phyloP scores from a whole-genome alignment of 495 filamentous ascomycete species.

The Penicillium herquei region DNA sequence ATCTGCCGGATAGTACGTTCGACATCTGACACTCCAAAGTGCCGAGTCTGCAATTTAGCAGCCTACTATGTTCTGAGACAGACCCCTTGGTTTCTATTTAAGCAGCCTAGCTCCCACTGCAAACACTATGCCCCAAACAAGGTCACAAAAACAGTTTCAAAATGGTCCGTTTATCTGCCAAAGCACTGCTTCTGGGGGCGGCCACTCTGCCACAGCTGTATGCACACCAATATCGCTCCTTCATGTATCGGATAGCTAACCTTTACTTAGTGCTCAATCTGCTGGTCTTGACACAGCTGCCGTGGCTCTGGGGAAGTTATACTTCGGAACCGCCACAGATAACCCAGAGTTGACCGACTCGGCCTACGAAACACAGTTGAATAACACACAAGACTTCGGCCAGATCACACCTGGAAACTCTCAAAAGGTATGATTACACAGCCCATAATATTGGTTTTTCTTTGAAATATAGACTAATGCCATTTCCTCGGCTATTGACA shows the following conservation, averaged over 20 bases:
- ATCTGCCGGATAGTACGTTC: conserved; percentile 11
- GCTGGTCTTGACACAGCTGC: conserved; percentile 50
- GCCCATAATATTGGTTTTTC: neutral
- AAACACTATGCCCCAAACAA: neutral
- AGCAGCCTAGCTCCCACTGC: neutral
- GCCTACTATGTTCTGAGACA: too few species aligned
- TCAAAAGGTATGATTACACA: conserved; percentile 39
- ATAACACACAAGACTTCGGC: conserved; percentile 55
- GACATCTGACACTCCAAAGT: too few species aligned
- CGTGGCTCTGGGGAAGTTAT: conserved; percentile 48
- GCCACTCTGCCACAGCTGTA: conserved; percentile 27
- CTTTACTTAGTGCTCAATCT: conserved; percentile 17
- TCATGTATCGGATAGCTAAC: neutral
- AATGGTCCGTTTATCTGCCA: conserved; percentile 24
- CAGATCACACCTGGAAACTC: conserved; percentile 59
- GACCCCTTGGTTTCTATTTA: neutral
- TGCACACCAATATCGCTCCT: neutral
- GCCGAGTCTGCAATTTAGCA: too few species aligned
- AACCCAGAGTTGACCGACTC: conserved; percentile 52
- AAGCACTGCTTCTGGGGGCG: conserved; percentile 25
- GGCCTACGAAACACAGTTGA: conserved; percentile 43
- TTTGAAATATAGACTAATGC: neutral
- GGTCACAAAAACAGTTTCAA: neutral
- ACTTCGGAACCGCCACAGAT: conserved; percentile 61
- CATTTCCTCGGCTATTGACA: conserved; percentile 5